Percentiles rank a stretch among this genome's conserved stretches.
Evolutionary conservation across 257 asterid genomes (phyloP).

Genomic region (Solanum clarkiae): DNA sequence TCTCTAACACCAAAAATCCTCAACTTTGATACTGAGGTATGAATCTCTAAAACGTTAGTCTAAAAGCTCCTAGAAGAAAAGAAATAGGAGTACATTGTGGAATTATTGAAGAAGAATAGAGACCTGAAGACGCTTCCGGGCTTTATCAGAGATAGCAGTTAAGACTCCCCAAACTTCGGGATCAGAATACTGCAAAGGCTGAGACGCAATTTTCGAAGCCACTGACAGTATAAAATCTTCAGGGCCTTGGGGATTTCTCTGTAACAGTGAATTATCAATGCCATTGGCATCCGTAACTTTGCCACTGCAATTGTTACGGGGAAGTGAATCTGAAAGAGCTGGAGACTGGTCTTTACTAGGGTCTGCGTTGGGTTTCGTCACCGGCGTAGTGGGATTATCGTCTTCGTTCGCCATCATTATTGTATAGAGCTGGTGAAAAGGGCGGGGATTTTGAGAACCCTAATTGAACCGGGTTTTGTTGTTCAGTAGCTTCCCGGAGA

Average conservation of each 20-base stretch:
- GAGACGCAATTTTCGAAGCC: slow-evolving; percentile 65
- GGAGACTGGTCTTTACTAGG: slow-evolving; percentile 6
- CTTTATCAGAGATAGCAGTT: slow-evolving; percentile 85
- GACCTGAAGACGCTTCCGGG: slow-evolving; percentile 87
- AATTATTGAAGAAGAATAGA: not conserved
- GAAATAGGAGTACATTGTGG: not conserved
- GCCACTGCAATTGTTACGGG: slow-evolving; percentile 6
- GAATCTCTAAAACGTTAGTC: not conserved
- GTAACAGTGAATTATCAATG: slow-evolving; percentile 10
- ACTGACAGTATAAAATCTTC: slow-evolving; percentile 48
- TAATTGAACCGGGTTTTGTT: slow-evolving; percentile 4
- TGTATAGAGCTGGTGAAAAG: slow-evolving; percentile 7
- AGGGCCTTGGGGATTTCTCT: slow-evolving; percentile 15
- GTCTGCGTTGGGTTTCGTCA: slow-evolving; percentile 7
- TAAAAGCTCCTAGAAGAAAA: not conserved
- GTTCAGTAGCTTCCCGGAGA: not conserved
- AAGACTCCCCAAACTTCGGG: slow-evolving; percentile 94
- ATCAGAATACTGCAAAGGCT: slow-evolving; percentile 73
- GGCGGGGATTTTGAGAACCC: slow-evolving; percentile 70
- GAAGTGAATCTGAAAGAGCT: slow-evolving; percentile 13
- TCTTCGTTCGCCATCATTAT: slow-evolving; percentile 30
- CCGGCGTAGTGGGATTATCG: slow-evolving; percentile 14
- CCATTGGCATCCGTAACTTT: not conserved
- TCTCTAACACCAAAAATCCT: not conserved
- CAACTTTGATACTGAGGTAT: not conserved